Base-by-base conservation (phyloP, 805 yeast species). In the Wickerhamiella brachini region DNA sequence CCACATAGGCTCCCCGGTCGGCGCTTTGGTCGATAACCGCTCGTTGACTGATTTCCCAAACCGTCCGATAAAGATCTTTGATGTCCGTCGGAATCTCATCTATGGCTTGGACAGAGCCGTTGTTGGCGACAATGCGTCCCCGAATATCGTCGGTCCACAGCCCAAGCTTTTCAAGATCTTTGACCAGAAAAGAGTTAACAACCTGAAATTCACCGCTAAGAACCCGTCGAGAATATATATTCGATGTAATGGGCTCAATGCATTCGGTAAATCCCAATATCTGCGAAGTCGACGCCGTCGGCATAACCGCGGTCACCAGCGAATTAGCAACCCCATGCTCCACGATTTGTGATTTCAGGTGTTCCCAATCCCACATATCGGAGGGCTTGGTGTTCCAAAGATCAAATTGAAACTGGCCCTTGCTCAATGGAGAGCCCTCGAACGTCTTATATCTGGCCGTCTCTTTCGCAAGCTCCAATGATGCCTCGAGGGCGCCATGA, bases 271-370 rank as follows among this genome's bases (percentile, higher is more conserved):
- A 86, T 17, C 97, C 97, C 50, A 89, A 71, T 44, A 89, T 88
- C 68, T 88, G 96, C 1, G 97, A 88, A 1, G 97, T 89, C 0
- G 96, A 85, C 1, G 97, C 97, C 15, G 97, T 89, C 42, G 97
- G 97, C 97, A 89, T 89, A 49, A 95, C 88, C 1, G 94, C 97
- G 34, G 89, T 85, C 17, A 89, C 66, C 48, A 89, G 69, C 5
- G 97, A 88, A 69, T 89, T 89, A 60, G 95, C 70, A 21, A 89
- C 62, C 26, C 97, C 97, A 59, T 76, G 68, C 42, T 66, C 62
- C 44, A 67, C 65, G 49, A 89, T 74, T 20, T 75, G 67, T 5
- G 63, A 66, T 61, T 81, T 85, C 57, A 88, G 66, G 1, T 63
- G 53, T 52, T 77, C 82, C 97, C 97, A 89, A 57, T 88, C 89